Conservation (phyloP, 2,329 filamentous ascomycete species). For the Madurella fahalii region DNA sequence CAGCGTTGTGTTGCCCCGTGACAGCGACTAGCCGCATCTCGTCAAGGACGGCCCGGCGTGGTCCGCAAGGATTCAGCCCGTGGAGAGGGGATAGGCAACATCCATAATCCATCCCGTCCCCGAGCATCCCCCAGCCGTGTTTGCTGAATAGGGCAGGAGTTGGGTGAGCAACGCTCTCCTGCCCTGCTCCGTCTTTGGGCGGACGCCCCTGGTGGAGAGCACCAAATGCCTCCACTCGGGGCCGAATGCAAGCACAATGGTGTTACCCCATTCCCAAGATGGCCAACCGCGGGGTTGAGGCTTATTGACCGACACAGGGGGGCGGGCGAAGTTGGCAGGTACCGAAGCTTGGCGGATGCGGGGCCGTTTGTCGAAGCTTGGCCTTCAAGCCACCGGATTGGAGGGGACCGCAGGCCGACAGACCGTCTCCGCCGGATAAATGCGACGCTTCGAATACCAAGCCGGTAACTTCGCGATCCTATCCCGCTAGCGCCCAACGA, state of each 20-base stretch:
- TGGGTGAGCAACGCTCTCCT: neutral
- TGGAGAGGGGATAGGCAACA: neutral
- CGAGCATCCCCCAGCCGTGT: neutral
- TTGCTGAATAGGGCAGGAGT: neutral
- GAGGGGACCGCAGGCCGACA: neutral
- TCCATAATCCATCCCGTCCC: neutral
- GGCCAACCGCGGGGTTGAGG: constrained; percentile 2
- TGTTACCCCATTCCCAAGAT: neutral
- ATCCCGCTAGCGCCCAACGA: constrained; percentile 14
- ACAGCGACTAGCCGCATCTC: neutral
- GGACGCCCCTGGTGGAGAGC: too few species aligned
- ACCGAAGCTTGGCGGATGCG: constrained; percentile 3
- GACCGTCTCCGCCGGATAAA: constrained; percentile 18
- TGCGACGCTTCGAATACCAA: constrained; percentile 10
- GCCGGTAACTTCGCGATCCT: constrained; percentile 11
- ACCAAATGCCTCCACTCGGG: too few species aligned
- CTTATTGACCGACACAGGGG: neutral
- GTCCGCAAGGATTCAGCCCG: neutral
- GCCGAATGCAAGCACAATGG: neutral
- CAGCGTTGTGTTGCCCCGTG: neutral
- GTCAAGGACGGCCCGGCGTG: neutral
- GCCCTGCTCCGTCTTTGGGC: too few species aligned
- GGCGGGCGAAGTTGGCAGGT: neutral
- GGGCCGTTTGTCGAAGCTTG: neutral
- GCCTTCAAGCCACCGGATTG: neutral